Evolutionary conservation across 306 rosid species (phyloP), one percentile per base, ranked within the genome.

Genomic region (Spatholobus suberectus): DNA sequence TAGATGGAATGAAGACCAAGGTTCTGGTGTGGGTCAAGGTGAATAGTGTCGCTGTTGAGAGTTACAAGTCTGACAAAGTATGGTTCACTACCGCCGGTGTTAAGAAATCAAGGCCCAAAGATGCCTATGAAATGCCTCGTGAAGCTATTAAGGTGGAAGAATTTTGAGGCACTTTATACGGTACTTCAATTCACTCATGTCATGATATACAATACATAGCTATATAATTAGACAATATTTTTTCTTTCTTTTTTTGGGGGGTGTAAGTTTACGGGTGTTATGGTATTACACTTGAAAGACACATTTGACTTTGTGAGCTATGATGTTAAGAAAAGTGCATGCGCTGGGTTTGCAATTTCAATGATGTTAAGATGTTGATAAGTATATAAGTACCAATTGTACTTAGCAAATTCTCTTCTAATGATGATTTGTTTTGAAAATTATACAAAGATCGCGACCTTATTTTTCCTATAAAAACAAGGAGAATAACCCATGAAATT

Each of bases 1-100:
- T 73, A 13, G 89, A 88, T 7, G 95, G 95, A 67, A 88, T 91
- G 87, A 91, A 89, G 76, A 89, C 87, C 6, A 89, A 89, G 88
- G 84, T 88, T 76, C 26, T 89, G 34, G 84, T 89, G 15, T 91
- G 88, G 89, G 90, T 89, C 38, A 89, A 91, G 77, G 87, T 88
- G 34, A 88, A 90, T 0, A 51, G 84, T 82, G 88, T 91, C 12
- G 15, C 41, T 4, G 86, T 87, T 49, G 91, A 91, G 75, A 86
- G 88, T 77, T 86, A 86, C 86, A 91, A 85, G 15, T 86, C 90
- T 57, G 92, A 90, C 11, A 91, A 89, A 73, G 68, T 88, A 15
- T 90, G 85, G 86, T 91, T 91, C 89, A 80, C 79, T 78, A 70
- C 90, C 4, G 79, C 86, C 6, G 89, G 90, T 43, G 79, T 89